These are phyloP conservation scores for Leucocoprinus sp. DNA, from an alignment of 768 basidiomycete species.

Conservation along the genomic window DNA sequence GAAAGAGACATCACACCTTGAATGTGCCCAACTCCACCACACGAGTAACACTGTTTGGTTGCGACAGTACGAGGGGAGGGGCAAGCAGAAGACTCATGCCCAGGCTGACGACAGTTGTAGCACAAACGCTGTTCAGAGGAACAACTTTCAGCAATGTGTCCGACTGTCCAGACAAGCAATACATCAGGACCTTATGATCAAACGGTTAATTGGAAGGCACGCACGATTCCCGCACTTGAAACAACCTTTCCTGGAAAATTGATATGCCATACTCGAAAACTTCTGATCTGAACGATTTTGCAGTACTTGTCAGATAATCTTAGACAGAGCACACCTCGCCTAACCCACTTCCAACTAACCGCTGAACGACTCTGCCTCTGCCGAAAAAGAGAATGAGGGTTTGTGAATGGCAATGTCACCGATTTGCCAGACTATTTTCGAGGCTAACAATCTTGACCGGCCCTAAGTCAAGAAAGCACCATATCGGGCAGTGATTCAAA, in stretches of 20 bases:
- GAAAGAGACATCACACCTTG: constrained; percentile 34
- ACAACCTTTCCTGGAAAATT: constrained; percentile 81
- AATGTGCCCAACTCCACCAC: constrained; percentile 87
- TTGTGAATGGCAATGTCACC: constrained; percentile 26
- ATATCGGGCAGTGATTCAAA: constrained; percentile 3
- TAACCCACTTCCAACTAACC: constrained; percentile 70
- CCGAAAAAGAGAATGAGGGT: constrained; percentile 49
- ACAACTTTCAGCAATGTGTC: constrained; percentile 90
- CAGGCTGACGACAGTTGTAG: constrained; percentile 93
- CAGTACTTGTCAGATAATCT: constrained; percentile 5
- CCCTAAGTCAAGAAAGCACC: constrained; percentile 8
- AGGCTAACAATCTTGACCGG: constrained; percentile 6
- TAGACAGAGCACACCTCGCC: constrained; percentile 40
- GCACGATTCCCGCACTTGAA: constrained; percentile 91
- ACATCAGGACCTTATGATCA: constrained; percentile 10
- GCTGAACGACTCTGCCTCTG: constrained; percentile 59
- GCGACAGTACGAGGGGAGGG: constrained; percentile 75
- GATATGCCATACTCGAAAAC: constrained; percentile 61
- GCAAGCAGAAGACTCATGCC: constrained; percentile 86
- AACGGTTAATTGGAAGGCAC: constrained; percentile 22
- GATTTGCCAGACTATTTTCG: constrained; percentile 9
- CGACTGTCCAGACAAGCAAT: constrained; percentile 43
- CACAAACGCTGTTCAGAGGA: constrained; percentile 83
- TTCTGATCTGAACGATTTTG: constrained; percentile 15
- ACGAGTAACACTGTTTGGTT: constrained; percentile 89